phyloP scores from a whole-genome alignment of 106 monocot species.

The Dendrobium chrysotoxum region DNA sequence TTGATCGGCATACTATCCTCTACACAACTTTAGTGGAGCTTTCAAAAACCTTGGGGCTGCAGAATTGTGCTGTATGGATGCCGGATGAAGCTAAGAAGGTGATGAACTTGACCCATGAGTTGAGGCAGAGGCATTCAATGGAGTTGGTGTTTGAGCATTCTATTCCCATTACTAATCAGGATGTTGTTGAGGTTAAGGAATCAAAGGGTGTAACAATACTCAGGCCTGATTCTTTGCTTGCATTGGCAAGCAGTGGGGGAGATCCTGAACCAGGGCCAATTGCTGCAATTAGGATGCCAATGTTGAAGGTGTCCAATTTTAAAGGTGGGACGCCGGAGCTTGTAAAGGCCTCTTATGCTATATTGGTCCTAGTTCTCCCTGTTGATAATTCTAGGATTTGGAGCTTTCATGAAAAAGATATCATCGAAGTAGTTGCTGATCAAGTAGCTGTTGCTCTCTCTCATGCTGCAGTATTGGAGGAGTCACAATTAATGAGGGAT shows the following conservation, averaged over 20 bases:
- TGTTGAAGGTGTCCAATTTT: constrained; percentile 53
- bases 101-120: constrained; percentile 52
- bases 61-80: constrained; percentile 82
- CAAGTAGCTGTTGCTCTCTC: constrained; percentile 75
- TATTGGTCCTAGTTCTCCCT: constrained; percentile 53
- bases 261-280: constrained; percentile 24
- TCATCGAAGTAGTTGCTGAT: constrained; percentile 60
- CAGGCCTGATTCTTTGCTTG: constrained; percentile 33
- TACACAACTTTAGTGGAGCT: constrained; percentile 72
- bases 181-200: constrained; percentile 32
- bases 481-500: constrained; percentile 63
- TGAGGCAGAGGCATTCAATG: constrained; percentile 10
- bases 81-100: constrained; percentile 29
- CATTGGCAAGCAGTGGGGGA: constrained; percentile 31
- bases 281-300: constrained; percentile 61
- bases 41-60: constrained; percentile 48
- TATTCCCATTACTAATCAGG: constrained; percentile 33
- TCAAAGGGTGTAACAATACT: constrained; percentile 35
- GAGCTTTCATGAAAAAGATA: constrained; percentile 48
- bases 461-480: constrained; percentile 63
- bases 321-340: constrained; percentile 51
- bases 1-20: constrained; percentile 62
- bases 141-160: constrained; percentile 8
- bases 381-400: constrained; percentile 36
- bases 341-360: constrained; percentile 41